These are phyloP conservation scores for Saprolegnia parasitica DNA, from an alignment of 352 stramenopile species.

Conservation along the genomic window DNA sequence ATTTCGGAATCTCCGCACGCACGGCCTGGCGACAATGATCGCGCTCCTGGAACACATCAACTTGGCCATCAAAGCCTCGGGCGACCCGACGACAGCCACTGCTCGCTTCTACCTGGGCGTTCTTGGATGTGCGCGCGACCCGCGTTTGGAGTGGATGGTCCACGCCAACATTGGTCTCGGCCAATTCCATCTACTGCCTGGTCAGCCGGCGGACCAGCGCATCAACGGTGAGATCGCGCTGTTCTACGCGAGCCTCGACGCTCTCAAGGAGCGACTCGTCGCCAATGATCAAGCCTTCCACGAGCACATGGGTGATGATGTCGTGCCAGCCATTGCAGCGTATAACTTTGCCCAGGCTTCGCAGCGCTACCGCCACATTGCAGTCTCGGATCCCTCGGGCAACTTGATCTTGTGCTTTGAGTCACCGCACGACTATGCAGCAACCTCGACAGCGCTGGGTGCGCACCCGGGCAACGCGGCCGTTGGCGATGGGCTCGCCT, in stretches of 20 bases:
- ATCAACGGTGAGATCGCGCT: slow-evolving; percentile 56
- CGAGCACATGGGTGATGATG: slow-evolving; percentile 22
- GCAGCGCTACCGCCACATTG: slow-evolving; percentile 53
- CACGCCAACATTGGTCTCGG: slow-evolving; percentile 65
- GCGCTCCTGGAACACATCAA: slow-evolving; percentile 73
- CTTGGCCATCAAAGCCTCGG: slow-evolving; percentile 53
- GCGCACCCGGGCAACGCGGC: slow-evolving; percentile 44
- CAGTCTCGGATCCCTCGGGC: slow-evolving; percentile 54
- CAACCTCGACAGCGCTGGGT: slow-evolving; percentile 51
- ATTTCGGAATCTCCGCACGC: neutral
- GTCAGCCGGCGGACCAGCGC: slow-evolving; percentile 51
- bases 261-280: slow-evolving; percentile 48
- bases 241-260: slow-evolving; percentile 55
- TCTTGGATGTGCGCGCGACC: slow-evolving; percentile 56
- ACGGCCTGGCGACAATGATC: slow-evolving; percentile 28
- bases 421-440: slow-evolving; percentile 51
- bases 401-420: slow-evolving; percentile 53
- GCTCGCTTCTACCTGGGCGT: slow-evolving; percentile 65
- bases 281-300: neutral
- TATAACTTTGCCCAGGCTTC: slow-evolving; percentile 31
- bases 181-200: slow-evolving; percentile 69
- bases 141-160: slow-evolving; percentile 60
- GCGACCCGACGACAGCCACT: slow-evolving; percentile 40
- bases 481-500: slow-evolving; percentile 40
- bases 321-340: slow-evolving; percentile 34